Evolutionary conservation across 495 filamentous ascomycete species (phyloP).

Genomic region (Pyrenopolyporus hunteri): DNA sequence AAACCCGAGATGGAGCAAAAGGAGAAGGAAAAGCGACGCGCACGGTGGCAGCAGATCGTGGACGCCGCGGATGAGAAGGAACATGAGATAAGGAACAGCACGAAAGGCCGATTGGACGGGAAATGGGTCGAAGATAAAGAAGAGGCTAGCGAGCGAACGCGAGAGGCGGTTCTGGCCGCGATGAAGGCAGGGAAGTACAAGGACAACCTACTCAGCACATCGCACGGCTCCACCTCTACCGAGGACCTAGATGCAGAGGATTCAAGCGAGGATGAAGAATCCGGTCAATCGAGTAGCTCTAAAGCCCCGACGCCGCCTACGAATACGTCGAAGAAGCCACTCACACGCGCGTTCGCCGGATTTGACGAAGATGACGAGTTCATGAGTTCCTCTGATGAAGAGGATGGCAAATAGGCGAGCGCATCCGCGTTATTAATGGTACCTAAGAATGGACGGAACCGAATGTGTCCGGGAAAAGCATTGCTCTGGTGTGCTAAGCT

Average conservation of each 20-base stretch:
- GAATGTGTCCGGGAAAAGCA: too few relatives aligned
- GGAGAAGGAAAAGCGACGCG: constrained; percentile 81
- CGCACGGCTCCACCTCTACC: constrained; percentile 53
- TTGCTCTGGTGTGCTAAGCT: too few relatives aligned
- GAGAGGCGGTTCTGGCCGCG: constrained; percentile 79
- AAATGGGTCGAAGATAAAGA: constrained; percentile 95
- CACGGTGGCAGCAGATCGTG: constrained; percentile 84
- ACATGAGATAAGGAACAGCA: constrained; percentile 75
- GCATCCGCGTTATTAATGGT: constrained; percentile 4
- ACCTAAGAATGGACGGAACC: constrained; percentile 6
- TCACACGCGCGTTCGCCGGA: constrained; percentile 68
- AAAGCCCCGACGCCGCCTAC: constrained; percentile 45
- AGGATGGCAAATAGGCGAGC: constrained; percentile 25
- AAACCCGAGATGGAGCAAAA: constrained; percentile 96
- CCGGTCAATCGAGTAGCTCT: constrained; percentile 45
- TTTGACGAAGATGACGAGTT: constrained; percentile 94
- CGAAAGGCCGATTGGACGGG: constrained; percentile 75
- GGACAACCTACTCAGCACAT: constrained; percentile 55
- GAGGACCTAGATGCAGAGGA: constrained; percentile 47
- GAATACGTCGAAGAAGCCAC: constrained; percentile 53
- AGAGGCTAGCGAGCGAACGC: constrained; percentile 78
- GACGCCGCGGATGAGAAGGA: constrained; percentile 80
- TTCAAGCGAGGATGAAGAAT: constrained; percentile 45
- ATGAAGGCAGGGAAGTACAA: constrained; percentile 70
- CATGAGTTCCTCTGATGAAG: constrained; percentile 78